Base-by-base conservation (phyloP, 202 grass and related monocot species). In the Dendrocalamus latiflorus region DNA sequence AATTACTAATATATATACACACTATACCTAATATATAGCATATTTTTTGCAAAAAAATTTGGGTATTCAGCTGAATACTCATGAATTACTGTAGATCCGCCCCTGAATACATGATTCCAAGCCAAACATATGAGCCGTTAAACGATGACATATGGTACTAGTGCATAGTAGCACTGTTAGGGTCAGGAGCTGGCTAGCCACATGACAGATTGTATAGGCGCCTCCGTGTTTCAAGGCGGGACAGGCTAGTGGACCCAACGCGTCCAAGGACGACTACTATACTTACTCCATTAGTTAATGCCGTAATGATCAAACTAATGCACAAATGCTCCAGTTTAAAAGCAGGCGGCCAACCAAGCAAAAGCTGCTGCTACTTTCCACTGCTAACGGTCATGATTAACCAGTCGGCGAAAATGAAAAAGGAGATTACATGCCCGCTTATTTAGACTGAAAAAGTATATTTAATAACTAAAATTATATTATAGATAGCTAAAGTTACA, bases 141-240 rank as follows among this genome's bases (percentile, higher is more conserved):
- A 43, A 43, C 41, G 10, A 26, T 26, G 73, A 12, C 25, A 51
- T 51, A 22, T 22, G 4, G 4, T 34, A 22, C 54, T 58, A 58
- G n/a, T 58, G 17, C 24, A 50, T 58, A 22, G 55, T 58, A 58
- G 55, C 11, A 8, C 41, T 48, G 6, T 22, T 74, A n/a, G 30
- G 70, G 33, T 74, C 50, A 39, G 72, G 34, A 74, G 42, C 6
- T 1, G 72, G 21, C 6, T 16, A 55, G 21, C 39, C 64, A 77
- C 54, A 76, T 50, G 55, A 73, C 59, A 59, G 72, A n/a, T 50
- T 39, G 44, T 67, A 47, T 4, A 56, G 6, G 53, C 33, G 22
- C 7, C 2, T 63, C 48, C 84, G 70, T 68, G 77, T 81, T 81
- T 81, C 77, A 68, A 17, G 84, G 74, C 74, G 83, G 42, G 30